Base-by-base conservation (phyloP, 345 rosid species). In the Anastatica hierochuntica region DNA sequence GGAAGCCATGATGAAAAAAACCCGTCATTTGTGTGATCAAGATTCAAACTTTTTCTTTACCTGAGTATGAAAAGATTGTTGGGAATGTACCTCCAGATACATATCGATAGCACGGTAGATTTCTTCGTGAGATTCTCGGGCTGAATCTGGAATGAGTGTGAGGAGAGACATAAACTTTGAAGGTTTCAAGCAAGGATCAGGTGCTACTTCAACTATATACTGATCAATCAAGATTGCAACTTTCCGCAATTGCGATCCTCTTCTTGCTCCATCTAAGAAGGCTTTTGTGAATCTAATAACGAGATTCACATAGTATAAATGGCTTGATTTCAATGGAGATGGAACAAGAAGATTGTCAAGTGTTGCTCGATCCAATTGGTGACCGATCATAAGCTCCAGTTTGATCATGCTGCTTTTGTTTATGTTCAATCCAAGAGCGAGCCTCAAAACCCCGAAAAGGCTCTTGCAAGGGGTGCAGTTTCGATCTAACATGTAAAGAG, bases 171-270 rank as follows among this genome's bases (percentile, higher is more conserved):
- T 49, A 66, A 88, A 85, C 77, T 81, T 92, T 0, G 88, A 77
- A 14, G 83, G 59, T 64, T 74, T 88, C 48, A 88, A 55, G 53
- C 70, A 77, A 49, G 82, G 98, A 72, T 92, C 98, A 2, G 98
- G 88, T 21, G 98, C 94, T 60, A 92, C 96, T 72, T 92, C 96
- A 27, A 82, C 79, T 55, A 83, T 55, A 60, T 88, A 92, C 59
- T 70, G 71, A 68, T 92, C 98, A 67, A 88, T 67, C 78, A 92
- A 78, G 48, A 71, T 41, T 11, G 79, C 69, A 15, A 84, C 95
- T 70, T 83, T 92, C 68, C 62, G 74, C 70, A 78, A 13, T 13
- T 44, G 69, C 53, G 31, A 10, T 18, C 46, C 72, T 68, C 74
- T 71, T 39, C 27, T 67, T 9, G 13, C 60, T 62, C 59, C 73